Percentiles rank a stretch among this genome's conserved stretches.
Conservation (phyloP, 768 basidiomycete genomes). For the Dioszegia crocea region DNA sequence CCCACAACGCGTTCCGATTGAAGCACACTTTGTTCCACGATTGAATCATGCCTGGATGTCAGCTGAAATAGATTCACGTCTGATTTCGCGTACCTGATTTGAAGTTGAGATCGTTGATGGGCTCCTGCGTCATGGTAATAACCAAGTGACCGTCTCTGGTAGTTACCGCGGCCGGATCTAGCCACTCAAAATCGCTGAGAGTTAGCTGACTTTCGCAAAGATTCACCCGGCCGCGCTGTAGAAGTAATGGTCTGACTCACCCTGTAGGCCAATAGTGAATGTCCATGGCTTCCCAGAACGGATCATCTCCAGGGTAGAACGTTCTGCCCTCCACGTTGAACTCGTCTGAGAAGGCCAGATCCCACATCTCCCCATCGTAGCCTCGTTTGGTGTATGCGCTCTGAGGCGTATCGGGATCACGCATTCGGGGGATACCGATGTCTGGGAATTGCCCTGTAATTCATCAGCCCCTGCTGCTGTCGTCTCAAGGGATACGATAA, state of each 20-base stretch:
- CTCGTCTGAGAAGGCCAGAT: slow-evolving; percentile 80
- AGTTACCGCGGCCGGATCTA: slow-evolving; percentile 67
- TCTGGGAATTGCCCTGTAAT: no score
- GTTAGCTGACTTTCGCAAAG: no score
- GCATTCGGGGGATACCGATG: no score
- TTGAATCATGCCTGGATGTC: slow-evolving; percentile 48
- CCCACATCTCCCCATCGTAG: slow-evolving; percentile 57
- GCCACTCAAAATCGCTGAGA: slow-evolving; percentile 63
- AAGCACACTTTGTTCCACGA: slow-evolving; percentile 84
- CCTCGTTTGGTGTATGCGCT: slow-evolving; percentile 54
- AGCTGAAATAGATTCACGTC: no score
- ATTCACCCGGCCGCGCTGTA: no score
- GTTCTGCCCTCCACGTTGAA: slow-evolving; percentile 74
- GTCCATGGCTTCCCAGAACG: slow-evolving; percentile 57
- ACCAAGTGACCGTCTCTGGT: slow-evolving; percentile 70
- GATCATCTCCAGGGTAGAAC: slow-evolving; percentile 77
- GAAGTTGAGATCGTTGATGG: slow-evolving; percentile 68
- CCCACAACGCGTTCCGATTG: slow-evolving; percentile 71
- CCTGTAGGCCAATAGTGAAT: slow-evolving; percentile 49
- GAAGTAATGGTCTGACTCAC: no score
- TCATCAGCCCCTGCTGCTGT: no score
- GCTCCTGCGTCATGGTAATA: slow-evolving; percentile 65
- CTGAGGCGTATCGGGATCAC: slow-evolving; percentile 69
- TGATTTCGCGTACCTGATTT: no score
- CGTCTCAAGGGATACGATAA: no score